Conservation (phyloP, 2,329 filamentous ascomycete species). For the Moelleriella libera region DNA sequence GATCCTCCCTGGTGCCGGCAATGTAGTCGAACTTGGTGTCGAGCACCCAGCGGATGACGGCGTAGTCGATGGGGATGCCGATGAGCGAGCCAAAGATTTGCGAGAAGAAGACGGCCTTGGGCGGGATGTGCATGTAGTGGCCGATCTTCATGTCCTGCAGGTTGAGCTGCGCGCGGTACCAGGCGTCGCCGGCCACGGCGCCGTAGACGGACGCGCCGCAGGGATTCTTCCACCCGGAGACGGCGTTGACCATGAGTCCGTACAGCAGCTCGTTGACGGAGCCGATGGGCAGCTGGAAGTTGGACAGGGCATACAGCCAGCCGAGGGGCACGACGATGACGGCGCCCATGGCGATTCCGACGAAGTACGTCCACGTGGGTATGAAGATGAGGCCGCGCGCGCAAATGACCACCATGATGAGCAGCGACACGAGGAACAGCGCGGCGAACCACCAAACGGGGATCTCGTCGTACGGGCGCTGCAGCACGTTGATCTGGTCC, state of each 20-base stretch:
- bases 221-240: slow-evolving; percentile 37
- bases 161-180: slow-evolving; percentile 44
- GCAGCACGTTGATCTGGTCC: slow-evolving; percentile 44
- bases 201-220: slow-evolving; percentile 43
- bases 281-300: slow-evolving; percentile 36
- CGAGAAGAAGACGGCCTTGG: slow-evolving; percentile 43
- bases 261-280: slow-evolving; percentile 47
- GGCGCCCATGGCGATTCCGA: slow-evolving; percentile 39
- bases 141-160: slow-evolving; percentile 51
- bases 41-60: slow-evolving; percentile 44
- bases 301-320: slow-evolving; percentile 46
- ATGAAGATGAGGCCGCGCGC: slow-evolving; percentile 39
- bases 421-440: slow-evolving; percentile 31
- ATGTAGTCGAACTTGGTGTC: slow-evolving; percentile 41
- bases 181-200: slow-evolving; percentile 45
- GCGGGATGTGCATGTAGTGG: slow-evolving; percentile 48
- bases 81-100: slow-evolving; percentile 45
- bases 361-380: slow-evolving; percentile 44
- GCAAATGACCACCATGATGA: slow-evolving; percentile 36
- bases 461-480: slow-evolving; percentile 42
- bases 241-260: slow-evolving; percentile 41
- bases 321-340: slow-evolving; percentile 41
- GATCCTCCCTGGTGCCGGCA: slow-evolving; percentile 33
- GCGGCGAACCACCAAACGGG: slow-evolving; percentile 42
- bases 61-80: slow-evolving; percentile 47